Evolutionary conservation across 2,329 filamentous ascomycete genomes (phyloP).

Genomic region (Penicillium sp.): DNA sequence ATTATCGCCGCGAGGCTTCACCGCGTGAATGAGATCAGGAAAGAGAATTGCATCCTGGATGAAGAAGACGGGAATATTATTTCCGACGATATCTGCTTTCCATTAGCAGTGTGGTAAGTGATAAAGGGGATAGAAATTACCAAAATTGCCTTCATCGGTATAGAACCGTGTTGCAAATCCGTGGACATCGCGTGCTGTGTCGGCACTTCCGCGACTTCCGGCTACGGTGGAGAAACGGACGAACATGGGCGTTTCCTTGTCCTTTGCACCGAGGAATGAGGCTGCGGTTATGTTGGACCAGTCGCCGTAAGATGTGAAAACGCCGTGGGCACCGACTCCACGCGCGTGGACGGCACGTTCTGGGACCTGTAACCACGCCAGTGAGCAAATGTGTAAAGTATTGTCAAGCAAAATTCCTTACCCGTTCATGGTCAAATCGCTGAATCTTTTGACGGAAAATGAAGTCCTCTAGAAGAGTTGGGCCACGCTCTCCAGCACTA

Average conservation of each 20-base stretch:
- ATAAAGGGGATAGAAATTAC: slow-evolving; percentile 16
- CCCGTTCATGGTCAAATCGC: slow-evolving; percentile 70
- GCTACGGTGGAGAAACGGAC: slow-evolving; percentile 75
- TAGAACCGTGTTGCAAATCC: slow-evolving; percentile 71
- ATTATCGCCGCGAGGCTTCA: slow-evolving; percentile 42
- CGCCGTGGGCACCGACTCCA: slow-evolving; percentile 67
- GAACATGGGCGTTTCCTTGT: slow-evolving; percentile 65
- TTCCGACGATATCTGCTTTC: slow-evolving; percentile 35
- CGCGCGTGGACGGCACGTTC: slow-evolving; percentile 70
- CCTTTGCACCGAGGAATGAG: slow-evolving; percentile 59
- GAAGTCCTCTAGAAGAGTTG: slow-evolving; percentile 70
- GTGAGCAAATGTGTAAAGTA: background rate
- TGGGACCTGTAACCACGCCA: slow-evolving; percentile 47
- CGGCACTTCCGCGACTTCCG: slow-evolving; percentile 66
- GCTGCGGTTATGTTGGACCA: slow-evolving; percentile 69
- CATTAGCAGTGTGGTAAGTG: background rate
- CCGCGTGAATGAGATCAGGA: slow-evolving; percentile 44
- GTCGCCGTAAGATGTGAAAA: slow-evolving; percentile 67
- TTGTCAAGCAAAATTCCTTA: slow-evolving; percentile 35
- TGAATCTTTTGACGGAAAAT: slow-evolving; percentile 72
- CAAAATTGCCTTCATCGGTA: slow-evolving; percentile 71
- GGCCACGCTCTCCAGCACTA: slow-evolving; percentile 65
- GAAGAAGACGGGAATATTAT: slow-evolving; percentile 46
- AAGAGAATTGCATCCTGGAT: slow-evolving; percentile 46
- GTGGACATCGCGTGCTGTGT: slow-evolving; percentile 71